These are phyloP conservation scores for Tricladium varicosporioides DNA, from an alignment of 2,329 filamentous ascomycete species.

Conservation along the genomic window DNA sequence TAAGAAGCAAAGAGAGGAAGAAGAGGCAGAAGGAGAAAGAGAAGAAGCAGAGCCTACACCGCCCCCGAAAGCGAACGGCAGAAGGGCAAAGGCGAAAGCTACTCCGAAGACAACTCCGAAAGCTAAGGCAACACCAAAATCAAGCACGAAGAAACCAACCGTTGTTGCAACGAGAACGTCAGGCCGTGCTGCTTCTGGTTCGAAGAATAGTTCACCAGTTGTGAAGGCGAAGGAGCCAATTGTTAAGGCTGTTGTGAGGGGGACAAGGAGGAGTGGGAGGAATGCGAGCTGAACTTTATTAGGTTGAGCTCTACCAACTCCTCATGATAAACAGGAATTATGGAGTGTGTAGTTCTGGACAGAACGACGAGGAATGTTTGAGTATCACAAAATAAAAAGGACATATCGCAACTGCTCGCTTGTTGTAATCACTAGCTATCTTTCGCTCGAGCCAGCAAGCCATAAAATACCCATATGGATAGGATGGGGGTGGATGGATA, in stretches of 20 bases:
- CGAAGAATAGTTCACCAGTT: constrained; percentile 8
- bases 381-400: too few species aligned
- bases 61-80: constrained; percentile 15
- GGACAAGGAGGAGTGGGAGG: not conserved
- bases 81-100: constrained; percentile 6
- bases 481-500: too few species aligned
- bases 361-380: too few species aligned
- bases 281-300: not conserved
- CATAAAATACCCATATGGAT: too few species aligned
- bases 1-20: constrained; percentile 11
- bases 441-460: too few species aligned
- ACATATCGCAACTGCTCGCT: too few species aligned
- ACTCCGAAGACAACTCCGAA: not conserved
- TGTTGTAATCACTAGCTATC: too few species aligned
- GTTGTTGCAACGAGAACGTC: constrained; percentile 5
- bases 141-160: constrained; percentile 9
- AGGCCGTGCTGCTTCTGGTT: not conserved
- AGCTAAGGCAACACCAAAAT: not conserved
- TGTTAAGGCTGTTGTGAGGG: not conserved
- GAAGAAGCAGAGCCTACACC: constrained; percentile 16
- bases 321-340: too few species aligned
- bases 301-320: too few species aligned
- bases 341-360: too few species aligned
- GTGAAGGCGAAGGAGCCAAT: not conserved
- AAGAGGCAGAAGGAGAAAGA: constrained; percentile 29